A percentile compares a stretch with the other conserved stretches of the same genome.
These are phyloP conservation scores for Aspergillus leporis DNA, from an alignment of 495 filamentous ascomycete genomes.

Conservation along the genomic window DNA sequence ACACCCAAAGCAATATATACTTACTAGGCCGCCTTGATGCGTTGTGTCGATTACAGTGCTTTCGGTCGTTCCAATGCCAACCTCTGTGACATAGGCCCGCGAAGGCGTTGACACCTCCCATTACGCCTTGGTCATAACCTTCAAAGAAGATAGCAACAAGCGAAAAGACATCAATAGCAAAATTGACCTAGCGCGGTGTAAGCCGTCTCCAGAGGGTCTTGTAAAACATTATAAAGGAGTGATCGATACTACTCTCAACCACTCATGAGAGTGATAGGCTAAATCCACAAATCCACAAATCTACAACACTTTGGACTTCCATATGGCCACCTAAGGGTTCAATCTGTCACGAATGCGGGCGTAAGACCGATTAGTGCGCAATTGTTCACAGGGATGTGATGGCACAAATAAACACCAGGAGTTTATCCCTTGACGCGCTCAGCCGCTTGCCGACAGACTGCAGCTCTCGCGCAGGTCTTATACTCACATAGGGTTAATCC, in stretches of 20 bases:
- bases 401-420: background rate
- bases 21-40: slow-evolving; percentile 51
- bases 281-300: background rate
- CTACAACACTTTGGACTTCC: no score
- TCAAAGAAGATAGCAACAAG: slow-evolving; percentile 55
- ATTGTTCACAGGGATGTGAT: background rate
- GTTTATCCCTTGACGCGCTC: background rate
- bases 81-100: slow-evolving; percentile 37
- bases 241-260: background rate
- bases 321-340: no score
- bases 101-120: slow-evolving; percentile 51
- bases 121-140: slow-evolving; percentile 57
- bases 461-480: background rate
- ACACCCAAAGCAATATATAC: slow-evolving; percentile 56
- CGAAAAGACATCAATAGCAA: slow-evolving; percentile 48
- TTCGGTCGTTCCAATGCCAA: slow-evolving; percentile 38
- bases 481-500: background rate
- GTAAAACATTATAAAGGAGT: slow-evolving; percentile 32
- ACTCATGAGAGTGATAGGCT: background rate
- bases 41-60: slow-evolving; percentile 39
- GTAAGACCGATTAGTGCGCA: no score
- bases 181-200: slow-evolving; percentile 40
- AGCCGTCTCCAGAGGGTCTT: slow-evolving; percentile 45
- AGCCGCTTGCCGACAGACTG: background rate
- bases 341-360: no score